Evolutionary conservation across 257 asterid species (phyloP).

Genomic region (Solanum paucissectum): DNA sequence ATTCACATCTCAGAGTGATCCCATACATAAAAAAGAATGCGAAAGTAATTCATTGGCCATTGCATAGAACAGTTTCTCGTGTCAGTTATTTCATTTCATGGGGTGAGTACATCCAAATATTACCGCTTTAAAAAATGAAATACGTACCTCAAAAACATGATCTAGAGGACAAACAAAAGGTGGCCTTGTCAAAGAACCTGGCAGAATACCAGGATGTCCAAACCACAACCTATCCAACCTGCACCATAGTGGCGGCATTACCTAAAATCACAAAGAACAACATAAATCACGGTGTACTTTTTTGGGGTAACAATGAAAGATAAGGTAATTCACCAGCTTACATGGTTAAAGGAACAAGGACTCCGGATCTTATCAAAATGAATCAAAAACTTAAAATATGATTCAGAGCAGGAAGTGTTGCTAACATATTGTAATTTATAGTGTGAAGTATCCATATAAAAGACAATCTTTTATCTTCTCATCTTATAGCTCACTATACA

Average conservation of each 20-base stretch:
- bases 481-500: background rate
- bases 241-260: conserved; percentile 99
- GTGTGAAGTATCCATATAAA: background rate
- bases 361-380: background rate
- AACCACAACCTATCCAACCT: conserved; percentile 99
- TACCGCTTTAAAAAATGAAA: conserved; percentile 5
- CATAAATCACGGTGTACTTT: conserved; percentile 3
- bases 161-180: conserved; percentile 96
- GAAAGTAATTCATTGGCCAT: background rate
- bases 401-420: background rate
- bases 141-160: conserved; percentile 85
- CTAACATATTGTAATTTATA: background rate
- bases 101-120: background rate
- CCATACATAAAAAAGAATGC: background rate
- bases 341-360: background rate
- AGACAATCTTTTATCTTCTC: background rate
- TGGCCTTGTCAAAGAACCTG: conserved; percentile 75
- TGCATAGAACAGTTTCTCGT: background rate
- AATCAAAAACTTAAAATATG: conserved; percentile 6
- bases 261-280: conserved; percentile 79
- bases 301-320: background rate
- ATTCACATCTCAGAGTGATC: background rate
- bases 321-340: background rate
- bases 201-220: conserved; percentile 87
- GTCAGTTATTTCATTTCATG: background rate